Evolutionary conservation across 106 monocot species (phyloP), one percentile per base, ranked within the genome.

Genomic region (Acorus calamus): DNA sequence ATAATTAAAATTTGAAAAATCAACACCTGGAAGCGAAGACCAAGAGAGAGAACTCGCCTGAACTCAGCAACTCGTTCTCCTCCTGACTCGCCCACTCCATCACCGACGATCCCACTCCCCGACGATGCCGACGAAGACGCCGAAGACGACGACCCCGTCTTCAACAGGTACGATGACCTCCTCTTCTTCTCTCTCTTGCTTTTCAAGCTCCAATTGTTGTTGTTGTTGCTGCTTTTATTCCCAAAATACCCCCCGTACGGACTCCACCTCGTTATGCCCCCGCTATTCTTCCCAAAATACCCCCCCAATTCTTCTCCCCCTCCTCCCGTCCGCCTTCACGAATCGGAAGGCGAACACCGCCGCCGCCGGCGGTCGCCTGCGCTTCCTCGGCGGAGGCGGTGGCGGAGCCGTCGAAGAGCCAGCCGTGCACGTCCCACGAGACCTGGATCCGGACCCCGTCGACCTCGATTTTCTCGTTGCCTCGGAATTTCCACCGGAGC

Each of bases 351-450:
- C 72, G 68, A 94, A 72, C 13, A 89, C 68, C 2, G 88, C 92
- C 28, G 28, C 10, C 79, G 72, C 4, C 73, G 78, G 7, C 28
- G 53, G 58, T 76, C 65, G 2, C 54, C 56, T 14, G 47, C 54
- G 48, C 28, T 28, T 28, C 28, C 28, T 28, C 10, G 54, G 49
- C 9, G 41, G 57, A 41, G 14, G 65, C 11, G 4, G 49, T 3
- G 4, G 62, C 46, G 2, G 60, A 8, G 56, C 48, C 42, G 62
- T 5, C 61, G 79, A 94, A 94, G 52, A 94, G 70, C 89, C 84
- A 89, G 42, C 74, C 60, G 81, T 86, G 86, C 14, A 94, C 76
- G 71, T 94, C 89, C 94, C 94, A 94, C 4, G 94, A 94, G 57
- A 94, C 54, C 51, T 68, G 79, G 52, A 87, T 55, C 43, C 69